A percentile compares a stretch with the other conserved stretches of the same genome.
Conservation (phyloP, 352 stramenopile species). For the Blastocystis sp. region DNA sequence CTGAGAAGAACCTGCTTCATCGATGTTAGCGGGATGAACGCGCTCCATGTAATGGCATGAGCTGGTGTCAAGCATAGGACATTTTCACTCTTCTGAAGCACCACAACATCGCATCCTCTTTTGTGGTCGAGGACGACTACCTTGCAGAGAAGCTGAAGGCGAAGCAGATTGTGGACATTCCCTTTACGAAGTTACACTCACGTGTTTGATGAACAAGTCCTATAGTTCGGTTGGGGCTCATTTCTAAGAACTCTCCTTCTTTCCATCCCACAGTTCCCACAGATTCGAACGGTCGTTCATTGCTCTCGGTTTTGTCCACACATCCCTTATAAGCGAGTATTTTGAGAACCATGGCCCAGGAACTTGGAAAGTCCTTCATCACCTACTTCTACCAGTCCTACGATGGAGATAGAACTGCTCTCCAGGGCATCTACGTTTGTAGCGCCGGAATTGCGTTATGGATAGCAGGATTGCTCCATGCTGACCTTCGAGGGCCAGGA, state of each 20-base stretch:
- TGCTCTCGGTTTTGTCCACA: background rate
- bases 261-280: background rate
- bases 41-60: background rate
- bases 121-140: background rate
- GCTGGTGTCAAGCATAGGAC: background rate
- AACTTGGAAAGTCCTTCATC: constrained; percentile 63
- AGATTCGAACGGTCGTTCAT: background rate
- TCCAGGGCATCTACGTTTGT: constrained; percentile 42
- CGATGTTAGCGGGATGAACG: constrained; percentile 24
- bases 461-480: constrained; percentile 58
- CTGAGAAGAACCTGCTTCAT: background rate
- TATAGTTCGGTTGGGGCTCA: background rate
- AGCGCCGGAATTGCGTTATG: background rate
- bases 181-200: background rate
- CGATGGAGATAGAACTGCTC: constrained; percentile 41
- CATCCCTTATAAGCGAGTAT: too few relatives aligned
- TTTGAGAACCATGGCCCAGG: constrained; percentile 31
- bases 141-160: background rate
- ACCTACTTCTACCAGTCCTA: constrained; percentile 64
- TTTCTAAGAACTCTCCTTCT: background rate
- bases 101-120: background rate
- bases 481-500: constrained; percentile 65
- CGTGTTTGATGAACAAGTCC: background rate
- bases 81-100: background rate
- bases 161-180: background rate